These are phyloP conservation scores for Athelia psychrophila DNA, from an alignment of 1,284 basidiomycete genomes.

Conservation along the genomic window DNA sequence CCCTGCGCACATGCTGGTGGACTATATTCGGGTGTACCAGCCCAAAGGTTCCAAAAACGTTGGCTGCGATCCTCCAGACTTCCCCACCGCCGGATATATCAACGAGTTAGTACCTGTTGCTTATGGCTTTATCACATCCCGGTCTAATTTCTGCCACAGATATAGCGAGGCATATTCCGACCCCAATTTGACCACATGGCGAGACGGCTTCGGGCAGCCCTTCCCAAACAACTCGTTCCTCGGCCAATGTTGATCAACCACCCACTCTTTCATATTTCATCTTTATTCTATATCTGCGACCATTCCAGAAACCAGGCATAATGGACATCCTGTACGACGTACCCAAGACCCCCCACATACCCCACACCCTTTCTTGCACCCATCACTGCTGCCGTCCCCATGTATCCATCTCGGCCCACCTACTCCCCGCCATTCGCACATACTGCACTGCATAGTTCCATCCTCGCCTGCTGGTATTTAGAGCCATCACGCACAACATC, in stretches of 20 bases:
- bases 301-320: too few relatives aligned
- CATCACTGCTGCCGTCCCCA: too few relatives aligned
- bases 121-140: conserved; percentile 1
- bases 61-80: conserved; percentile 67
- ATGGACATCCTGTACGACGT: too few relatives aligned
- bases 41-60: conserved; percentile 53
- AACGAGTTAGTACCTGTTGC: conserved; percentile 34
- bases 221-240: conserved; percentile 29
- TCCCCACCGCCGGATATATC: conserved; percentile 66
- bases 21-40: conserved; percentile 71
- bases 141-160: conserved; percentile 12
- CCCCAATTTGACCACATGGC: conserved; percentile 39
- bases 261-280: neutral
- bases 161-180: conserved; percentile 38
- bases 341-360: too few relatives aligned
- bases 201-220: conserved; percentile 26
- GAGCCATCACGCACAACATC: too few relatives aligned
- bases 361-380: too few relatives aligned
- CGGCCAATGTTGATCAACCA: conserved; percentile 19
- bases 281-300: too few relatives aligned
- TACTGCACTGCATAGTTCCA: too few relatives aligned
- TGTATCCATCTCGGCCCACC: too few relatives aligned
- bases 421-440: too few relatives aligned
- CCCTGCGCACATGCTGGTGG: conserved; percentile 62
- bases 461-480: too few relatives aligned